Evolutionary conservation across 164 flowering plant species (phyloP).

Genomic region (Warburgia ugandensis): DNA sequence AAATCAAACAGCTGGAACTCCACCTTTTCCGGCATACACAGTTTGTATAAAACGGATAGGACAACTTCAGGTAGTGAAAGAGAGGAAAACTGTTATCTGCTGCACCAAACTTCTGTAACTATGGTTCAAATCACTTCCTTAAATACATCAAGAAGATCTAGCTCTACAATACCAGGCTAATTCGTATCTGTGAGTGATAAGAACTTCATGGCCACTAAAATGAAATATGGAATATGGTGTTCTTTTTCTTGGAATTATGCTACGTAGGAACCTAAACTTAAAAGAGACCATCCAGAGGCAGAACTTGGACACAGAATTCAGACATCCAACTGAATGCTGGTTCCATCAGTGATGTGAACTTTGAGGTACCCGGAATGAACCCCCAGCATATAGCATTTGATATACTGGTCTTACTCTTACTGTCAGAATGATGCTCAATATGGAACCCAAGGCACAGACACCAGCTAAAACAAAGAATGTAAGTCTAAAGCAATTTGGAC

Average conservation of each 20-base stretch:
- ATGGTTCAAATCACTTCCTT: no score
- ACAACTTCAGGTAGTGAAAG: no score
- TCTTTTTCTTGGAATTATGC: background rate
- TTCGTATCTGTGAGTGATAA: no score
- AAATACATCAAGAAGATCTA: no score
- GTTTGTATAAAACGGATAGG: no score
- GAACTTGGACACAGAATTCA: background rate
- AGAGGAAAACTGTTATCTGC: no score
- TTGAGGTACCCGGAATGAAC: constrained; percentile 63
- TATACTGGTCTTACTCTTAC: constrained; percentile 67
- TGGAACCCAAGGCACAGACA: constrained; percentile 48
- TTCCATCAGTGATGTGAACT: constrained; percentile 28
- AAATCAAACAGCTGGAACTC: no score
- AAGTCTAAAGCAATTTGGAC: constrained; percentile 65
- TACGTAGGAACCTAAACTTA: background rate
- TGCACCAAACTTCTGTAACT: no score
- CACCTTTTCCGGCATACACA: no score
- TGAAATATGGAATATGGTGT: no score
- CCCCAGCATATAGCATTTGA: constrained; percentile 74
- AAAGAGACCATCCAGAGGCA: background rate
- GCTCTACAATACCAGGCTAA: no score
- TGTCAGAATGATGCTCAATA: constrained; percentile 51
- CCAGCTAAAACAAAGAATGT: constrained; percentile 70
- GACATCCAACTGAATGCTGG: background rate
- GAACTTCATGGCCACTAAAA: no score